Conservation (phyloP, 768 basidiomycete species). For the Rhodotorula graminis region DNA sequence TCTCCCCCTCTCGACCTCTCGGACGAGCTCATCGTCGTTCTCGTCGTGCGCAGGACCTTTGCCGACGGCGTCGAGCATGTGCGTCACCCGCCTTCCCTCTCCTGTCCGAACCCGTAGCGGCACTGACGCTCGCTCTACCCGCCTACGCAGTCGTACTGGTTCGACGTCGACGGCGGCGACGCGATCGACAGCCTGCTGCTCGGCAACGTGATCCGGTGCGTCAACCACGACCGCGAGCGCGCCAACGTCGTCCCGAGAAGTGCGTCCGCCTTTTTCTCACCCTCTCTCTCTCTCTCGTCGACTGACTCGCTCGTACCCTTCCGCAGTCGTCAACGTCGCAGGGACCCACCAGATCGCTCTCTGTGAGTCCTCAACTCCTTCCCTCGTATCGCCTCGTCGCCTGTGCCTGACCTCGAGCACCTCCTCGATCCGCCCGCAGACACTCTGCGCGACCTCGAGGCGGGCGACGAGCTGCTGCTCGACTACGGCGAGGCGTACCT, state of each 20-base stretch:
- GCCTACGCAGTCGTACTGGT: background rate
- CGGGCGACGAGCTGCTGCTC: constrained; percentile 5
- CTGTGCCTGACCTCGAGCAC: background rate
- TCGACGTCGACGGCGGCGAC: background rate
- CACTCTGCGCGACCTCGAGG: background rate
- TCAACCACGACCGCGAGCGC: background rate
- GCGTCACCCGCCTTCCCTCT: no score
- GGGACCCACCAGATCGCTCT: constrained; percentile 13
- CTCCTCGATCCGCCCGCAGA: background rate
- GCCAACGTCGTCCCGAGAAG: background rate
- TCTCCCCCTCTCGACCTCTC: no score
- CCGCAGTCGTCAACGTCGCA: constrained; percentile 7
- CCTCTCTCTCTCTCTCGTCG: no score
- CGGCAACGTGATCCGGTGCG: constrained; percentile 2
- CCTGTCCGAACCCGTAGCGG: background rate
- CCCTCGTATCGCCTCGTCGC: background rate
- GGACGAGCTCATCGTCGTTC: background rate
- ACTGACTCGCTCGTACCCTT: no score
- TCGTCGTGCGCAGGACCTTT: background rate
- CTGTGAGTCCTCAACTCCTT: background rate
- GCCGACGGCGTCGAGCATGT: background rate
- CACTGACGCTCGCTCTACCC: background rate
- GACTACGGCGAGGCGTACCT: constrained; percentile 5
- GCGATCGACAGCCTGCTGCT: background rate
- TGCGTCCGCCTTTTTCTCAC: background rate